phyloP scores from a whole-genome alignment of 768 basidiomycete species.

The Termitomyces sp. region DNA sequence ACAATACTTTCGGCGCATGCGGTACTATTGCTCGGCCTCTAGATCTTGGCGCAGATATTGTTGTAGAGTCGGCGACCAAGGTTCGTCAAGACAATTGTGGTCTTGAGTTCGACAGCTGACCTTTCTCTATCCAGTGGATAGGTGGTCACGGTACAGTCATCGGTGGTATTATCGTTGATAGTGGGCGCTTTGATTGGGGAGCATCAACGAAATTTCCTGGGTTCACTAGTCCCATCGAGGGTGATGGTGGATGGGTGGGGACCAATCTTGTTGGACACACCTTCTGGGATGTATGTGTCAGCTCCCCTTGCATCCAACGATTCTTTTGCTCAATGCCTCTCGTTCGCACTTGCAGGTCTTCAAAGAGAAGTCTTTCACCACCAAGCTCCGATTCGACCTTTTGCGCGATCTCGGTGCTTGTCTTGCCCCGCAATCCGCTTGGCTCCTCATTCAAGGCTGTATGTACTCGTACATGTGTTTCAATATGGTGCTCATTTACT shows the following conservation, averaged over 20 bases:
- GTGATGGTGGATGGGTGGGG: conserved; percentile 13
- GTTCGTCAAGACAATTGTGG: neutral
- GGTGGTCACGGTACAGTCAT: conserved; percentile 66
- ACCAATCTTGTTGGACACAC: conserved; percentile 16
- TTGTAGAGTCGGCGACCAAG: conserved; percentile 30
- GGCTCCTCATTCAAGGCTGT: conserved; percentile 54
- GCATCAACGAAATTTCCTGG: conserved; percentile 46
- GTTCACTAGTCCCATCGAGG: conserved; percentile 14
- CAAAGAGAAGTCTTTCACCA: conserved; percentile 20
- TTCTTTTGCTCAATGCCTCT: neutral
- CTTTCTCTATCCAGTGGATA: conserved; percentile 59
- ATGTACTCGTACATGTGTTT: neutral
- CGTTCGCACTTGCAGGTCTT: conserved; percentile 10
- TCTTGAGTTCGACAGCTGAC: conserved; percentile 21
- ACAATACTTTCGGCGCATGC: conserved; percentile 66
- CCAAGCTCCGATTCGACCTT: conserved; percentile 44
- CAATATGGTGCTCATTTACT: conserved; percentile 35
- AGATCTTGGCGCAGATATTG: conserved; percentile 27
- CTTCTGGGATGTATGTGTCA: conserved; percentile 16
- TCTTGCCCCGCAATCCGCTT: conserved; percentile 57
- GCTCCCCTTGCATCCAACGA: neutral
- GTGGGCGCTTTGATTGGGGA: conserved; percentile 59
- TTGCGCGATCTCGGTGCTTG: conserved; percentile 55
- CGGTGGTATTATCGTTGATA: conserved; percentile 60
- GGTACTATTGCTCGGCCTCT: conserved; percentile 38